A percentile compares a stretch with the other conserved stretches of the same genome.
Evolutionary conservation across 208 protist species (phyloP).

Genomic region (Wallacemonas sp.): DNA sequence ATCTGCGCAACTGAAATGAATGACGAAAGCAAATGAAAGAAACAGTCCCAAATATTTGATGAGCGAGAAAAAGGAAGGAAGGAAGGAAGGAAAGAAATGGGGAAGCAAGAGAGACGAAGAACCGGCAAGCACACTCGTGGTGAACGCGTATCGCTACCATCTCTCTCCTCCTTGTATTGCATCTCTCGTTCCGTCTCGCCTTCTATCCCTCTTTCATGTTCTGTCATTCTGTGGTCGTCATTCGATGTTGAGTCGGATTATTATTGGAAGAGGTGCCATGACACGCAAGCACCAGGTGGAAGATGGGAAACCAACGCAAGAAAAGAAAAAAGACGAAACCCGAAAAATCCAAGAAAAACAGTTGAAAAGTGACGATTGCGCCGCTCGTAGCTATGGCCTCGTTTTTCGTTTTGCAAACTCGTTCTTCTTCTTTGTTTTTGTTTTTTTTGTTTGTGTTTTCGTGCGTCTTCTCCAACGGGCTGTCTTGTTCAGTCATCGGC

Average conservation of each 20-base stretch:
- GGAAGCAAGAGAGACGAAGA: constrained; percentile 3
- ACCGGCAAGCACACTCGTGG: not conserved
- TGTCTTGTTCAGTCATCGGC: too few species aligned
- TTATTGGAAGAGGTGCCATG: too few species aligned
- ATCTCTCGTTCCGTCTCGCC: too few species aligned
- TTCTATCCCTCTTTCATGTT: constrained; percentile 11
- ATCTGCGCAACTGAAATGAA: too few species aligned
- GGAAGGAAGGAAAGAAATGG: constrained; percentile 1
- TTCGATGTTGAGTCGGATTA: too few species aligned
- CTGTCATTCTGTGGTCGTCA: too few species aligned
- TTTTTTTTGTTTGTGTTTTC: constrained; percentile 10
- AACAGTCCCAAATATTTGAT: too few species aligned
- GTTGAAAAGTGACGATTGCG: too few species aligned
- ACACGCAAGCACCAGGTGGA: too few species aligned
- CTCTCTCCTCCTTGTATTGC: constrained; percentile 8
- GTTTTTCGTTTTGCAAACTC: not conserved
- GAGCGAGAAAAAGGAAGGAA: constrained; percentile 16
- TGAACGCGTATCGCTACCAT: not conserved
- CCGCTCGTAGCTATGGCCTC: not conserved
- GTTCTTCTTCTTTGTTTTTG: not conserved
- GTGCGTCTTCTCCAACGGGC: too few species aligned
- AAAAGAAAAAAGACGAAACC: not conserved
- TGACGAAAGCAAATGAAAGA: too few species aligned
- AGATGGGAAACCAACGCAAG: too few species aligned
- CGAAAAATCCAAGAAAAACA: not conserved